Evolutionary conservation across 208 protist species (phyloP), one percentile per base, ranked within the genome.

Genomic region (Trypanosoma grayi): DNA sequence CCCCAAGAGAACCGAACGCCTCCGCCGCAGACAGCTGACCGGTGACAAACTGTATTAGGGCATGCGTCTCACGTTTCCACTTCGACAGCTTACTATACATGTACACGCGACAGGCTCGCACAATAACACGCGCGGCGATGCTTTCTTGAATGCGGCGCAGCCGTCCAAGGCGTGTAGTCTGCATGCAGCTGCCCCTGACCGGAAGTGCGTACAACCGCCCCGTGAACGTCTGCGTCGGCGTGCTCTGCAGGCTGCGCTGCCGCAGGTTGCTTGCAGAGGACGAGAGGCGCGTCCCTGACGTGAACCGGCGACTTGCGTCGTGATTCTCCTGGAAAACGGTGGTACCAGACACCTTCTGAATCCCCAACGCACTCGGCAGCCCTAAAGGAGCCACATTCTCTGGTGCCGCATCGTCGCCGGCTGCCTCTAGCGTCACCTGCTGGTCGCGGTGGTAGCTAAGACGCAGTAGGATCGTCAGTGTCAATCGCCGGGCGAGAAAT

Each of bases 121-220:
- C 51, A 68, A 85, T 78, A 13, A 70, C 57, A 5, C 73, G 47
- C 37, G 61, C 57, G 10, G 78, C 78, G 40, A 76, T 65, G 36
- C 66, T 73, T 46, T 73, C 47, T 33, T 73, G 64, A 36, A 80
- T 65, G 20, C 66, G 60, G 13, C 55, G 30, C 25, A 80, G 46
- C 44, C 46, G 22, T 52, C 27, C 44, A 30, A 14, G 43, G 37
- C 37, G 60, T 10, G 28, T 22, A 5, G 3, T 5, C 20, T 43
- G 14, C 10, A 3, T 14, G 10, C 6, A 5, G 10, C 20, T 43
- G 3, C 39, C 10, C 20, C 11, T 43, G 4, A 3, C 20, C 20
- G 39, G 6, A 43, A 3, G 14, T 10, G 16, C 39, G 11, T 14
- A 43, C 14, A 14, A n/a, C 11, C 20, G 16, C 3, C 20, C 34